Conservation (phyloP, 495 filamentous ascomycete genomes). For the Penicillium fimorum region DNA sequence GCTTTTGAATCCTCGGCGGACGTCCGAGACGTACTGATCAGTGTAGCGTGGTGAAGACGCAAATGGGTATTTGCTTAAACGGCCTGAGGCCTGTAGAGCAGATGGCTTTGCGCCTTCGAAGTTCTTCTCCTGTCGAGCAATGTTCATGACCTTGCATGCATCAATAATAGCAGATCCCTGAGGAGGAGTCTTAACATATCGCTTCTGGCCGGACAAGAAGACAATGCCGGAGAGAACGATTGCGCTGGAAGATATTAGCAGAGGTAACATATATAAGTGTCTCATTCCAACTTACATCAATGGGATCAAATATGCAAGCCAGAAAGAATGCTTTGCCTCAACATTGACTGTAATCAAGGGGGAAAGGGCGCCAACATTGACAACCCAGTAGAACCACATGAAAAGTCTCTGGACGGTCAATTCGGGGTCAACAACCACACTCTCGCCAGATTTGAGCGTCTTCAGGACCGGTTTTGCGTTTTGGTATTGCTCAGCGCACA, state of each 20-base stretch:
- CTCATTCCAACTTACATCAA: slow-evolving; percentile 13
- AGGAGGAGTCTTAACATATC: slow-evolving; percentile 37
- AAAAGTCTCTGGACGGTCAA: slow-evolving; percentile 43
- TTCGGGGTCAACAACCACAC: slow-evolving; percentile 61
- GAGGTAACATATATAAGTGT: neutral
- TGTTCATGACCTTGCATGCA: slow-evolving; percentile 33
- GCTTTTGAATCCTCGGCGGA: slow-evolving; percentile 45
- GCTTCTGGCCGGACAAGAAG: slow-evolving; percentile 18
- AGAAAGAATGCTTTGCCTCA: slow-evolving; percentile 53
- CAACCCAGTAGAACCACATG: slow-evolving; percentile 35
- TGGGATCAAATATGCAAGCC: slow-evolving; percentile 55
- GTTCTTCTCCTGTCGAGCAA: slow-evolving; percentile 21
- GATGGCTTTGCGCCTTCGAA: slow-evolving; percentile 26
- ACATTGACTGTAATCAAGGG: slow-evolving; percentile 23
- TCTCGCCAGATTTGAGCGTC: slow-evolving; percentile 49
- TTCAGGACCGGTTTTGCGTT: slow-evolving; percentile 31
- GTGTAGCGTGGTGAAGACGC: slow-evolving; percentile 11
- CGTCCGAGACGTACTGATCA: slow-evolving; percentile 51
- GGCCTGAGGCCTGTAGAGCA: slow-evolving; percentile 6
- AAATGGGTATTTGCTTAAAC: slow-evolving; percentile 11
- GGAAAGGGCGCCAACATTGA: slow-evolving; percentile 44
- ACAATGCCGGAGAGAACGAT: slow-evolving; percentile 12
- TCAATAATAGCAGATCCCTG: slow-evolving; percentile 46
- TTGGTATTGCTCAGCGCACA: slow-evolving; percentile 47
- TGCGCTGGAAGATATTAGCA: slow-evolving; percentile 14